phyloP scores from a whole-genome alignment of 2,329 filamentous ascomycete genomes.

The Cladosporium sp. region DNA sequence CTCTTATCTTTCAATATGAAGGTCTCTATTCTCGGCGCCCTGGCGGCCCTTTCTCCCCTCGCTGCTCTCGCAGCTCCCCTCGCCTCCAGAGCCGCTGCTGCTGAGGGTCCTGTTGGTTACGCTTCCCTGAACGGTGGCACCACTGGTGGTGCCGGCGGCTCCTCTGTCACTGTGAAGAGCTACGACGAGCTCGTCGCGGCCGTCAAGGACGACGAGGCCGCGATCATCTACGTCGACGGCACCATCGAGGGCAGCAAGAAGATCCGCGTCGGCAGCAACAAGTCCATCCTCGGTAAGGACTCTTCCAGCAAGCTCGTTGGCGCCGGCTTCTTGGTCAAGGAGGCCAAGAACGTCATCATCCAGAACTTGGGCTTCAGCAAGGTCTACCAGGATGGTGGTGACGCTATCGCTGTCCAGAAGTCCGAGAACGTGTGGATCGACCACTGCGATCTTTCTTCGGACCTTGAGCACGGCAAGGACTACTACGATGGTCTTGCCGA shows the following conservation, averaged over 20 bases:
- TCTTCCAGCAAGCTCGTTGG: constrained; percentile 46
- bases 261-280: constrained; percentile 53
- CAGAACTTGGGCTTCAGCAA: constrained; percentile 58
- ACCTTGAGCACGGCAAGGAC: constrained; percentile 64
- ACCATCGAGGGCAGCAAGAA: constrained; percentile 45
- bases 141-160: constrained; percentile 51
- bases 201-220: constrained; percentile 35
- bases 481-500: constrained; percentile 70
- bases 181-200: constrained; percentile 46
- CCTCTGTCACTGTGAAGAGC: constrained; percentile 50
- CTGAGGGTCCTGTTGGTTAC: background rate
- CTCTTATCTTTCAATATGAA: constrained; percentile 5
- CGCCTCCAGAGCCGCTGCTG: constrained; percentile 16
- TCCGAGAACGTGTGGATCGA: constrained; percentile 64
- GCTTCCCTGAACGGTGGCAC: constrained; percentile 37
- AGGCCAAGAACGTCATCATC: constrained; percentile 57
- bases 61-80: constrained; percentile 28
- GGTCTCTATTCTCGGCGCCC: constrained; percentile 25
- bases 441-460: constrained; percentile 65
- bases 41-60: constrained; percentile 31
- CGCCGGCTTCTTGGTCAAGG: constrained; percentile 52
- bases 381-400: constrained; percentile 49
- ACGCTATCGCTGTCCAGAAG: constrained; percentile 55
- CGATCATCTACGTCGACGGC: constrained; percentile 52
- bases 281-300: constrained; percentile 55